phyloP scores from a whole-genome alignment of 2,329 filamentous ascomycete species.

The Bretziella fagacearum region DNA sequence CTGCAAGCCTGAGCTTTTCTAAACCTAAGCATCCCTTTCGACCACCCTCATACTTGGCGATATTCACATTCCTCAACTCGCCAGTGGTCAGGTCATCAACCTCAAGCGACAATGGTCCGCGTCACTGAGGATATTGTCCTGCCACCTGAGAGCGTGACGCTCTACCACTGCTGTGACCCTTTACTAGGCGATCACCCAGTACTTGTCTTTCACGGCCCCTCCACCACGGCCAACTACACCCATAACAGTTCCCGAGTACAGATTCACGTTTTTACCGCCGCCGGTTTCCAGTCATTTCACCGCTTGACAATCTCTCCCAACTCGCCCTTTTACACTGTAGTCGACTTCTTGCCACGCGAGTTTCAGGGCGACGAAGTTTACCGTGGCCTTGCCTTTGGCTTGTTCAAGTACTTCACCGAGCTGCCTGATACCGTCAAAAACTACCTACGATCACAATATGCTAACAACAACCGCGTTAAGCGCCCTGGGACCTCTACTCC shows the following conservation, averaged over 20 bases:
- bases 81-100: background rate
- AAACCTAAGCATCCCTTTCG: background rate
- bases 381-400: constrained; percentile 75
- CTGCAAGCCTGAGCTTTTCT: too few species aligned
- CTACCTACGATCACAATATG: constrained; percentile 44
- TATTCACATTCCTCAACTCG: background rate
- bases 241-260: constrained; percentile 87
- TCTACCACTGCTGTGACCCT: constrained; percentile 80
- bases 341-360: constrained; percentile 77
- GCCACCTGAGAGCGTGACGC: constrained; percentile 62
- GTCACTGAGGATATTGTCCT: constrained; percentile 63
- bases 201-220: constrained; percentile 81
- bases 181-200: constrained; percentile 66
- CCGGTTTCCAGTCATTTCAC: constrained; percentile 76
- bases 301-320: constrained; percentile 87
- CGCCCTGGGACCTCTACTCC: constrained; percentile 44
- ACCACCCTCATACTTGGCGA: background rate
- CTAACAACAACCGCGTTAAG: constrained; percentile 28
- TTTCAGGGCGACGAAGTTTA: constrained; percentile 91
- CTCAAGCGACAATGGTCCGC: constrained; percentile 51
- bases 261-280: constrained; percentile 77
- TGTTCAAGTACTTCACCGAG: constrained; percentile 89
- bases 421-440: constrained; percentile 61
- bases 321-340: constrained; percentile 77
- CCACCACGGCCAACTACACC: constrained; percentile 72